Evolutionary conservation across 2,329 filamentous ascomycete species (phyloP).

Genomic region (Aspergillus arachidicola): DNA sequence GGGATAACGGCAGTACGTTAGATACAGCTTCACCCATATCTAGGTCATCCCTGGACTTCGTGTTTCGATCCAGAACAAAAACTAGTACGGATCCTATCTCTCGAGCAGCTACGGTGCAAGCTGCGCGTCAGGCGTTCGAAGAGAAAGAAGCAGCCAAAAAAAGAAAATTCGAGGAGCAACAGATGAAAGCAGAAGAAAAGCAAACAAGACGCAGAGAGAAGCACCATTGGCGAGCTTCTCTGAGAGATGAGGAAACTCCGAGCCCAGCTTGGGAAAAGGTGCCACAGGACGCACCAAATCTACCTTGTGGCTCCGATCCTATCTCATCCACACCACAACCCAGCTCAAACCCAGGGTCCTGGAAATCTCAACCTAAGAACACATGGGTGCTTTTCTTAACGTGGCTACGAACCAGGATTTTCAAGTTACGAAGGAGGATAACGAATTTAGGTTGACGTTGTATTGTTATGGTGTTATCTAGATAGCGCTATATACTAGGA

Average conservation of each 20-base stretch:
- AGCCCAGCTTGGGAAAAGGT: conserved; percentile 18
- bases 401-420: conserved; percentile 58
- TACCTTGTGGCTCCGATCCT: conserved; percentile 2
- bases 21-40: conserved; percentile 57
- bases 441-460: conserved; percentile 27
- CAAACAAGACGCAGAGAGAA: conserved; percentile 48
- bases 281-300: conserved; percentile 24
- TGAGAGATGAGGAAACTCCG: conserved; percentile 18
- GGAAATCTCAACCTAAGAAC: conserved; percentile 38
- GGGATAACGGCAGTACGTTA: conserved; percentile 53
- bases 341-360: conserved; percentile 23
- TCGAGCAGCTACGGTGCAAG: conserved; percentile 59
- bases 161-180: conserved; percentile 57
- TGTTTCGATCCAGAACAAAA: conserved; percentile 54
- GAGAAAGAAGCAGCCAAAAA: conserved; percentile 62
- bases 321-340: conserved; percentile 8
- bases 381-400: conserved; percentile 59
- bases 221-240: conserved; percentile 29
- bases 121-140: conserved; percentile 59
- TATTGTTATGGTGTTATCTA: background rate
- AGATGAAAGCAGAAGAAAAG: conserved; percentile 50
- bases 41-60: conserved; percentile 59
- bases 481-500: background rate
- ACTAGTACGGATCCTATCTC: conserved; percentile 56
- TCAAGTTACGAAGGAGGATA: conserved; percentile 50